Evolutionary conservation across 179 eudicot species (phyloP), one percentile per base, ranked within the genome.

Genomic region (Camellia oleifera): DNA sequence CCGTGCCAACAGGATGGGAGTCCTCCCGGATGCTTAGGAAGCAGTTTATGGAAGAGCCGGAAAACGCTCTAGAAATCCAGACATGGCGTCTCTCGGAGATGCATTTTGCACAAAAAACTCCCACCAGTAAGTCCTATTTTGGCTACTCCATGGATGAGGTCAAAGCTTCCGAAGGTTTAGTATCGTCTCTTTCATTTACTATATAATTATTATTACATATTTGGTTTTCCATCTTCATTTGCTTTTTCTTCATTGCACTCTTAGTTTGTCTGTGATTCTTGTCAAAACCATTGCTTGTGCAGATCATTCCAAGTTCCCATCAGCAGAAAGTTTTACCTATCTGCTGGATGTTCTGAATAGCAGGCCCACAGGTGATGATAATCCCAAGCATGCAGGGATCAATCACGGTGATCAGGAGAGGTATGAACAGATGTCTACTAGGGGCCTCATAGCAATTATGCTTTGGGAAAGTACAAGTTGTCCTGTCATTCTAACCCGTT

Each of bases 1-100:
- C 82, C 73, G 86, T 63, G 77, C 75, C 81, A 45, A 80, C 85
- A 84, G 86, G 84, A 78, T 88, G 85, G 74, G 89, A 87, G 40
- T 83, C 90, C 15, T 87, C 94, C 2, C 86, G 93, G 72, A 71
- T 90, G 82, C 68, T 85, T 32, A 82, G 90, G 84, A 84, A 88
- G 84, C 90, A 88, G 42, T 81, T 83, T 26, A 74, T 86, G 88
- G 95, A 88, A 74, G 91, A 89, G 81, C 90, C 84, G 71, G 89
- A 88, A 75, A 78, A 56, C 18, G 88, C 83, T 40, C 62, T 90
- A 12, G 93, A 92, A 78, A 79, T 84, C 81, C 92, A 88, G 85
- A 83, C 86, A 69, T 84, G 80, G 81, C 89, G 85, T 42, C 80
- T 89, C 54, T 81, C 89, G 3, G 88, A 88, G 67, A 23, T 94